phyloP scores from a whole-genome alignment of 768 basidiomycete genomes.

The Heimioporus sp. region DNA sequence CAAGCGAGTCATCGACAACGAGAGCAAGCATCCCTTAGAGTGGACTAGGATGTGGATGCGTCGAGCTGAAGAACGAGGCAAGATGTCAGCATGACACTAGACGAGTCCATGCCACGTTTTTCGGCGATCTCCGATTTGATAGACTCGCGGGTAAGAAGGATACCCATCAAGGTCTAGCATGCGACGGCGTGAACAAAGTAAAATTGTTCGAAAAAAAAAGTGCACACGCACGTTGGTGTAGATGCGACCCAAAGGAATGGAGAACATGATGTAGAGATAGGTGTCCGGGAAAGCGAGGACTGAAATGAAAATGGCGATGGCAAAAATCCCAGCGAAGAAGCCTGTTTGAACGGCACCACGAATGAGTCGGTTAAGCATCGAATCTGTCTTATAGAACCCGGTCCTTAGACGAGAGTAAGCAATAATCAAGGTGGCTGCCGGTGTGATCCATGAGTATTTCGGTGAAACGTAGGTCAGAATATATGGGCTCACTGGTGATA shows the following conservation, averaged over 20 bases:
- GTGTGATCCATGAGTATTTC: conserved; percentile 5
- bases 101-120: too few species aligned
- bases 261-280: conserved; percentile 38
- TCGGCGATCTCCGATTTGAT: neutral
- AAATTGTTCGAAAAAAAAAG: neutral
- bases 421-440: conserved; percentile 20
- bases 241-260: conserved; percentile 41
- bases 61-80: too few species aligned
- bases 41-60: too few species aligned
- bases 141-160: conserved; percentile 6
- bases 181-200: neutral
- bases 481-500: conserved; percentile 42
- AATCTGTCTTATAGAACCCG: conserved; percentile 51
- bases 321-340: conserved; percentile 49
- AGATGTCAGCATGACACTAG: too few species aligned
- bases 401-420: conserved; percentile 41
- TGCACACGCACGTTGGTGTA: conserved; percentile 41
- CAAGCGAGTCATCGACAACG: too few species aligned
- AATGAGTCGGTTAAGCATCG: conserved; percentile 51
- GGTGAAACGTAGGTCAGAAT: too few species aligned
- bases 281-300: conserved; percentile 28
- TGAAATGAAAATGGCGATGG: conserved; percentile 46
- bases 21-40: too few species aligned
- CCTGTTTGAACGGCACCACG: conserved; percentile 56
- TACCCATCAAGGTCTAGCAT: conserved; percentile 1